Percentiles rank a stretch among this genome's conserved stretches.
Conservation (phyloP, 495 filamentous ascomycete genomes). For the Annulohypoxylon moriforme region DNA sequence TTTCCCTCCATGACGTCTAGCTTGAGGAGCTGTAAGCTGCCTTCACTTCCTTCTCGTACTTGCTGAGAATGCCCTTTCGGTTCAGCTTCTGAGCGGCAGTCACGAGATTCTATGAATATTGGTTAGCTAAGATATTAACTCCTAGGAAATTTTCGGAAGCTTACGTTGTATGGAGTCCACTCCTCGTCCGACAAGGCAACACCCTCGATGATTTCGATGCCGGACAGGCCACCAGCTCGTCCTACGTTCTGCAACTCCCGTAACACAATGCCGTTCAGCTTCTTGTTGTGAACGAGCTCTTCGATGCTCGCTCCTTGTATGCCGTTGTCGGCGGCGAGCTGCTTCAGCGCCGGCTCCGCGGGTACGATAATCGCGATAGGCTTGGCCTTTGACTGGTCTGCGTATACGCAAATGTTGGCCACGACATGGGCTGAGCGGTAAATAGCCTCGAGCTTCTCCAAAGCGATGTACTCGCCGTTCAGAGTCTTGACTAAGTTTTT, state of each 20-base stretch:
- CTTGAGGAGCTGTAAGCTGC: constrained; percentile 64
- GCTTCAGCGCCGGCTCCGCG: constrained; percentile 84
- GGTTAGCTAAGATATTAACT: constrained; percentile 40
- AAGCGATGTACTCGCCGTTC: constrained; percentile 96
- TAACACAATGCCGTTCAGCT: constrained; percentile 80
- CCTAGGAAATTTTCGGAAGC: constrained; percentile 51
- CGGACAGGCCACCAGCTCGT: constrained; percentile 77
- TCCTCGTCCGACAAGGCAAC: constrained; percentile 95
- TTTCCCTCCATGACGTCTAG: constrained; percentile 18
- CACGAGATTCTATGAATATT: constrained; percentile 64
- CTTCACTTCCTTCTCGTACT: constrained; percentile 73
- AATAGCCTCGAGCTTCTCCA: constrained; percentile 97
- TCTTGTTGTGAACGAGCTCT: constrained; percentile 83
- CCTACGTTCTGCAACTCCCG: constrained; percentile 84
- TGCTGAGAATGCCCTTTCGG: constrained; percentile 72
- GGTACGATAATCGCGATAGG: constrained; percentile 96
- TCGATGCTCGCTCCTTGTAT: constrained; percentile 78
- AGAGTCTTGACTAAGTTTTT: constrained; percentile 98
- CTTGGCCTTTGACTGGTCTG: constrained; percentile 80
- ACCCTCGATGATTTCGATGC: constrained; percentile 93
- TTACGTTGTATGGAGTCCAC: constrained; percentile 96
- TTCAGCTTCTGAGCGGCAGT: constrained; percentile 85
- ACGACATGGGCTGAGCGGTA: constrained; percentile 89
- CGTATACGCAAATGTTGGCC: constrained; percentile 95
- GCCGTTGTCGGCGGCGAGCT: constrained; percentile 77